A percentile compares a stretch with the other conserved stretches of the same genome.
Evolutionary conservation across 2,329 filamentous ascomycete genomes (phyloP).

Genomic region (Fusarium paranaense): DNA sequence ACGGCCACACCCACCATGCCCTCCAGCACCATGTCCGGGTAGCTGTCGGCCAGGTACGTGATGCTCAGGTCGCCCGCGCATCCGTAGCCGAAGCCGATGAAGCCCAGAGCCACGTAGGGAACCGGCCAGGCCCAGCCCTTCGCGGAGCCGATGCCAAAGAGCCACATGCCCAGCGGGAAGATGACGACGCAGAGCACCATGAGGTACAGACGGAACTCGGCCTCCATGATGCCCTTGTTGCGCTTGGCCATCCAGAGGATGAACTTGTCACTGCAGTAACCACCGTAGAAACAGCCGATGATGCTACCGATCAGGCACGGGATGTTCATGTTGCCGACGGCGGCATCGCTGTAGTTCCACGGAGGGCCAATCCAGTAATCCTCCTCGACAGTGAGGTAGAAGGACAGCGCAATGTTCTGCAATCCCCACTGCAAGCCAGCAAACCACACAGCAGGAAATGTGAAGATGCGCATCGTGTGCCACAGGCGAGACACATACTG

Average conservation of each 20-base stretch:
- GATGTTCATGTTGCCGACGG: conserved; percentile 68
- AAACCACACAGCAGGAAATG: conserved; percentile 68
- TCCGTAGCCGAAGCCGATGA: conserved; percentile 70
- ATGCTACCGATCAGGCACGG: conserved; percentile 66
- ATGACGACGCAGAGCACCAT: conserved; percentile 62
- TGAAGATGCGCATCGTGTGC: conserved; percentile 67
- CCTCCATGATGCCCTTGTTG: conserved; percentile 65
- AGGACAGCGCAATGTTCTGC: conserved; percentile 70
- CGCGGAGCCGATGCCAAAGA: conserved; percentile 64
- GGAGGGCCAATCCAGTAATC: conserved; percentile 65
- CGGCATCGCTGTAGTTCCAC: conserved; percentile 66
- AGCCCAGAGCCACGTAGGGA: conserved; percentile 66
- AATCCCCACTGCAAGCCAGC: conserved; percentile 70
- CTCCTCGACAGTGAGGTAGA: conserved; percentile 69
- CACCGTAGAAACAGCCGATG: conserved; percentile 68
- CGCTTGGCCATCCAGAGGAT: conserved; percentile 66
- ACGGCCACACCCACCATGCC: conserved; percentile 69
- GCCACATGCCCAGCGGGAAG: conserved; percentile 62
- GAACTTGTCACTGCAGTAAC: conserved; percentile 67
- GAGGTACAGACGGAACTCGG: conserved; percentile 65
- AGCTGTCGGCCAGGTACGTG: conserved; percentile 67
- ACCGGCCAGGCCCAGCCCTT: conserved; percentile 64
- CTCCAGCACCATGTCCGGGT: conserved; percentile 67
- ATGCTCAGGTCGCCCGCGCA: conserved; percentile 67
- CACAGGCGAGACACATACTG: conserved; percentile 66